phyloP scores from a whole-genome alignment of 805 yeast species.

The Saccharomyces jurei region DNA sequence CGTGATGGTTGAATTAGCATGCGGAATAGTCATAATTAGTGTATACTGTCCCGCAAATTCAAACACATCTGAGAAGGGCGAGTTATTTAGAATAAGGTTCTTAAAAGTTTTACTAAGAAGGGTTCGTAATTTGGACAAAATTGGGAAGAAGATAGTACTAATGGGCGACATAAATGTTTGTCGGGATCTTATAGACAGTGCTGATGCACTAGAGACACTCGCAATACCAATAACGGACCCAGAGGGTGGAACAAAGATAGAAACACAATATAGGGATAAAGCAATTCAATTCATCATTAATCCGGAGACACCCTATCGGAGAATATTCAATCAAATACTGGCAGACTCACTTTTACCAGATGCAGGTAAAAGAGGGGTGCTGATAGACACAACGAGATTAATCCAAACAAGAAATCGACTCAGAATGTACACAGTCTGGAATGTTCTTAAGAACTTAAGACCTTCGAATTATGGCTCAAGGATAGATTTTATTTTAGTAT shows the following conservation, averaged over 20 bases:
- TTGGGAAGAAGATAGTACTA: slow-evolving; percentile 63
- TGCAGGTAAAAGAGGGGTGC: slow-evolving; percentile 34
- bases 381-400: slow-evolving; percentile 53
- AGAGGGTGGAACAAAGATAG: slow-evolving; percentile 32
- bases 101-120: slow-evolving; percentile 54
- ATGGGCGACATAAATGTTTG: slow-evolving; percentile 88
- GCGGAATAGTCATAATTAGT: slow-evolving; percentile 51
- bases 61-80: slow-evolving; percentile 57
- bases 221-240: slow-evolving; percentile 30
- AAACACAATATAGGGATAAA: slow-evolving; percentile 12
- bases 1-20: slow-evolving; percentile 62
- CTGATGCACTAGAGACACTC: slow-evolving; percentile 43
- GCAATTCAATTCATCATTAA: slow-evolving; percentile 34
- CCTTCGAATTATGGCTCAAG: slow-evolving; percentile 84
- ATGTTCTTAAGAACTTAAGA: slow-evolving; percentile 64
- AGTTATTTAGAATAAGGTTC: slow-evolving; percentile 48
- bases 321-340: slow-evolving; percentile 40
- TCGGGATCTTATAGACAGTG: slow-evolving; percentile 74
- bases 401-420: slow-evolving; percentile 44
- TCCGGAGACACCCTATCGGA: slow-evolving; percentile 35
- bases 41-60: slow-evolving; percentile 93
- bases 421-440: slow-evolving; percentile 88
- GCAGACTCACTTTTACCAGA: slow-evolving; percentile 28
- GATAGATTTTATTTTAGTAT: slow-evolving; percentile 64
- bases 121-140: slow-evolving; percentile 41